These are phyloP conservation scores for Nelumbo lutea DNA, from an alignment of 164 flowering plant genomes.

Conservation along the genomic window DNA sequence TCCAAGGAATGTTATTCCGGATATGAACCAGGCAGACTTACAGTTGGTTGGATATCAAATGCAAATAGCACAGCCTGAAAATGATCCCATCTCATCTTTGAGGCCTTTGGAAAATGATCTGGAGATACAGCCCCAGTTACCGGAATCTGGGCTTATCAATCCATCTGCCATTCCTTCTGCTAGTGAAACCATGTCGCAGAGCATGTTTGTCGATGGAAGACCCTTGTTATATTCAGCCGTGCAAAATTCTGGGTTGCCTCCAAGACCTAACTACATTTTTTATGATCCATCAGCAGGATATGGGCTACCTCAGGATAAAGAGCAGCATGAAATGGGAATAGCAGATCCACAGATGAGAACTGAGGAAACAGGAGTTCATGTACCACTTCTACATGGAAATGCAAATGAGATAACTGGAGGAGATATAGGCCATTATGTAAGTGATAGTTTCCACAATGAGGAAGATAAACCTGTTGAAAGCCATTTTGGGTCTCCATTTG, in stretches of 20 bases:
- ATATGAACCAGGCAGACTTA: slow-evolving; percentile 32
- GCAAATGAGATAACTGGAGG: slow-evolving; percentile 25
- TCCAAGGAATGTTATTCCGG: slow-evolving; percentile 31
- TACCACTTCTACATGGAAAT: slow-evolving; percentile 20
- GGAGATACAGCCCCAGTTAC: slow-evolving; percentile 21
- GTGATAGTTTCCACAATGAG: slow-evolving; percentile 36
- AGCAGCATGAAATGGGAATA: slow-evolving; percentile 23
- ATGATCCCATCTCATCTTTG: slow-evolving; percentile 17
- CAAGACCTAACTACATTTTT: slow-evolving; percentile 20
- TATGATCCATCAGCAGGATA: slow-evolving; percentile 29
- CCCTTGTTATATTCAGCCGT: slow-evolving; percentile 33
- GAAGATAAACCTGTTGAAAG: slow-evolving; percentile 34
- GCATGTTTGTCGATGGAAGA: slow-evolving; percentile 39
- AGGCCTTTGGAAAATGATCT: slow-evolving; percentile 28
- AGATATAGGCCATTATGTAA: slow-evolving; percentile 28
- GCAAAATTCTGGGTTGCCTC: slow-evolving; percentile 32
- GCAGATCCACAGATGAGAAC: slow-evolving; percentile 25
- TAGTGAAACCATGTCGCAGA: slow-evolving; percentile 29
- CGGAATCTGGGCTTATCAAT: slow-evolving; percentile 22
- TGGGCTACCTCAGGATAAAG: slow-evolving; percentile 23
- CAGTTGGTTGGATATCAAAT: slow-evolving; percentile 21
- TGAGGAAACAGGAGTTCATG: slow-evolving; percentile 21
- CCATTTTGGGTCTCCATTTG: slow-evolving; percentile 36
- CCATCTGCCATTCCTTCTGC: slow-evolving; percentile 28
- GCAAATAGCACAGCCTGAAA: slow-evolving; percentile 27